phyloP scores from a whole-genome alignment of 2,329 filamentous ascomycete genomes.

The Neopestalotiopsis rosae region DNA sequence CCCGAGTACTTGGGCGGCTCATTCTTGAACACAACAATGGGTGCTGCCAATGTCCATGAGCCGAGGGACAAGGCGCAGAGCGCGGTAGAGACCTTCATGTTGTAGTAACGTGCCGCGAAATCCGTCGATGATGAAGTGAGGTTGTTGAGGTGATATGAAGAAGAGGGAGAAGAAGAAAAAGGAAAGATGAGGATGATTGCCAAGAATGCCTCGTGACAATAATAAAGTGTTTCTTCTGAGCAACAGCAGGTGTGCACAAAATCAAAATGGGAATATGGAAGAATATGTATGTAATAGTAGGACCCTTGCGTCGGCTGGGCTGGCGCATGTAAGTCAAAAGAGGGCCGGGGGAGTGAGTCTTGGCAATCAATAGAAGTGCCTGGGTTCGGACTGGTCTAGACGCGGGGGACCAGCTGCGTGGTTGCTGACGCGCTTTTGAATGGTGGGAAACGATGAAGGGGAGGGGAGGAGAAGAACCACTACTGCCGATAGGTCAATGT shows the following conservation, averaged over 20 bases:
- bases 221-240: too few relatives aligned
- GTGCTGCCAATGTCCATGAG: conserved; percentile 25
- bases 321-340: neutral
- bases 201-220: too few relatives aligned
- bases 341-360: neutral
- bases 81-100: conserved; percentile 24
- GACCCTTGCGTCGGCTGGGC: neutral
- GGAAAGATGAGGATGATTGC: neutral
- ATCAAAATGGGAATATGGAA: too few relatives aligned
- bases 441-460: conserved; percentile 3
- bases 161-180: neutral
- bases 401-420: conserved; percentile 3
- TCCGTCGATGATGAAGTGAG: neutral
- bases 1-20: conserved; percentile 19
- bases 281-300: neutral
- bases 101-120: conserved; percentile 4
- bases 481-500: neutral
- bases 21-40: conserved; percentile 20
- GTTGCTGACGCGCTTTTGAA: conserved; percentile 7
- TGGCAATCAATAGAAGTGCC: conserved; percentile 5
- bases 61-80: conserved; percentile 22
- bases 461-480: neutral
- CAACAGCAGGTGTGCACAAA: too few relatives aligned
- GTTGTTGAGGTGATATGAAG: neutral
- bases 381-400: conserved; percentile 1